These are phyloP conservation scores for Talaromyces adpressus DNA, from an alignment of 495 filamentous ascomycete genomes.

Conservation along the genomic window DNA sequence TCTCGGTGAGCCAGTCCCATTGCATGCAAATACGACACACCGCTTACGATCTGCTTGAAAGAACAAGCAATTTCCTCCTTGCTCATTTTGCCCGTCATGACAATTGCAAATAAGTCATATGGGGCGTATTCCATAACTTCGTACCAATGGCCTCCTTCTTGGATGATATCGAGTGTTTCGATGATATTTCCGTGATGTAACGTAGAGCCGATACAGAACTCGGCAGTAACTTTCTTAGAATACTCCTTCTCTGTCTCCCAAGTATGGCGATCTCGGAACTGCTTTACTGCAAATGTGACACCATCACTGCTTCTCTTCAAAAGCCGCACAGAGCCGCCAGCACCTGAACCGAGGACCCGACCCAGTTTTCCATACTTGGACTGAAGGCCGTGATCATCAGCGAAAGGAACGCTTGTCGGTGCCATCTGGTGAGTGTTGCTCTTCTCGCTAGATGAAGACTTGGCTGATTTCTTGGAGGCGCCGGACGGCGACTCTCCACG, in stretches of 20 bases:
- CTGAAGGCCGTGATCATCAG: slow-evolving; percentile 83
- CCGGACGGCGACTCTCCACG: slow-evolving; percentile 53
- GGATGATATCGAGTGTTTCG: slow-evolving; percentile 93
- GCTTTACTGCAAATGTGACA: slow-evolving; percentile 93
- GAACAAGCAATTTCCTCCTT: slow-evolving; percentile 84
- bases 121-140: slow-evolving; percentile 99
- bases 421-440: slow-evolving; percentile 53
- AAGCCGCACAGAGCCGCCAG: slow-evolving; percentile 88
- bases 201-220: slow-evolving; percentile 97
- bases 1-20: slow-evolving; percentile 96
- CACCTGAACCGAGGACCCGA: slow-evolving; percentile 86
- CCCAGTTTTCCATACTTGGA: slow-evolving; percentile 95
- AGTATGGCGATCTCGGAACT: slow-evolving; percentile 86
- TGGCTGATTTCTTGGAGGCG: slow-evolving; percentile 31
- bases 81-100: slow-evolving; percentile 98
- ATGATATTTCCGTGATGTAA: slow-evolving; percentile 98
- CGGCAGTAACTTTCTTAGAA: slow-evolving; percentile 97
- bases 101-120: slow-evolving; percentile 92
- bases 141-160: slow-evolving; percentile 94
- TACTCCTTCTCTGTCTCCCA: slow-evolving; percentile 95
- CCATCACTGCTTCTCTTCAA: slow-evolving; percentile 89
- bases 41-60: slow-evolving; percentile 90
- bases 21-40: slow-evolving; percentile 94
- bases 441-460: slow-evolving; percentile 43
- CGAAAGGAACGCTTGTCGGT: slow-evolving; percentile 71